Percentiles rank a stretch among this genome's conserved stretches.
Evolutionary conservation across 495 filamentous ascomycete genomes (phyloP).

Genomic region (Schizothecium vesticola): DNA sequence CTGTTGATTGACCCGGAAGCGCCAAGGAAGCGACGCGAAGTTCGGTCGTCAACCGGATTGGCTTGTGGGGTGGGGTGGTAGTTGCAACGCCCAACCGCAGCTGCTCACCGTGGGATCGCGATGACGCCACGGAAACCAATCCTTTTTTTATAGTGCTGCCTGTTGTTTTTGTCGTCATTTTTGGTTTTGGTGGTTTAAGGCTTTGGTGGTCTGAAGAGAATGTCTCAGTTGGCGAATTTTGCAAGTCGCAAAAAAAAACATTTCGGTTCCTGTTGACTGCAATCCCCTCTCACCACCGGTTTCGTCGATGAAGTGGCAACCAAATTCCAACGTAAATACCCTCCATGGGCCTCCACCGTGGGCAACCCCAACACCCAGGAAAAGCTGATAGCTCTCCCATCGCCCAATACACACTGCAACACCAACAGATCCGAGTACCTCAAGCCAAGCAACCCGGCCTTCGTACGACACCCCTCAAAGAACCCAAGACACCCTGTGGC

Average conservation of each 20-base stretch:
- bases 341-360: no score
- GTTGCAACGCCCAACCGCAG: background rate
- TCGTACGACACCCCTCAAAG: background rate
- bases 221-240: background rate
- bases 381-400: background rate
- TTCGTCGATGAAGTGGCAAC: background rate
- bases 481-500: background rate
- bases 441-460: background rate
- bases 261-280: background rate
- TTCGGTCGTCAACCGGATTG: slow-evolving; percentile 2
- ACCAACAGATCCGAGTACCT: no score
- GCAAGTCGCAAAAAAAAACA: background rate
- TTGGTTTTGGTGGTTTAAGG: background rate
- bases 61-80: background rate
- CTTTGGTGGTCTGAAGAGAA: background rate
- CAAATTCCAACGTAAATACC: background rate
- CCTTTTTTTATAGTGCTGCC: background rate
- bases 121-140: slow-evolving; percentile 3
- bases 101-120: background rate
- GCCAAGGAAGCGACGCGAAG: background rate
- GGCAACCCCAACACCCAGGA: no score
- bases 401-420: no score
- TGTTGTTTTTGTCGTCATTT: background rate
- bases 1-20: background rate
- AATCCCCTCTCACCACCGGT: background rate